phyloP scores from a whole-genome alignment of 179 eudicot species.

The Silene noctiflora region DNA sequence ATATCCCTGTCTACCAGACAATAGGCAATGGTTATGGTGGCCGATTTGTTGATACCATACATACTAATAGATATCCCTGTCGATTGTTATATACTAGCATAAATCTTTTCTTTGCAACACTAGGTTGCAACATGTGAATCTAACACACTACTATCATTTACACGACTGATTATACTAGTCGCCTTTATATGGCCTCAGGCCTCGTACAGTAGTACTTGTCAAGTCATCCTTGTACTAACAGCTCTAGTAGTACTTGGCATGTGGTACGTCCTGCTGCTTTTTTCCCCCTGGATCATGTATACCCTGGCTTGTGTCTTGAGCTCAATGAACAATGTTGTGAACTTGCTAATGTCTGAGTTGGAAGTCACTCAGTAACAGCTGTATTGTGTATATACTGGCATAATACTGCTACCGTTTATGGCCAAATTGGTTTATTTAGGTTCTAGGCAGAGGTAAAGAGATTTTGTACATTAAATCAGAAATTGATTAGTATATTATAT shows the following conservation, averaged over 20 bases:
- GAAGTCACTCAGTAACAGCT: neutral
- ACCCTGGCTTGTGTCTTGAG: neutral
- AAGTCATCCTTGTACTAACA: neutral
- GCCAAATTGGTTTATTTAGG: neutral
- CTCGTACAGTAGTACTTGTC: neutral
- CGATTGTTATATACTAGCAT: neutral
- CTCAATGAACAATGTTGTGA: neutral
- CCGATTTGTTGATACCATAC: neutral
- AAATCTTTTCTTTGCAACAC: neutral
- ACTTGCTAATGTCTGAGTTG: neutral
- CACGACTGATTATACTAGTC: neutral
- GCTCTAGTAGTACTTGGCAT: neutral
- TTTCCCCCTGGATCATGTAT: neutral
- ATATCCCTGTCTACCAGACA: neutral
- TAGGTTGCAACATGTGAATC: neutral
- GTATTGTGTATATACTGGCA: neutral
- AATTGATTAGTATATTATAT: neutral
- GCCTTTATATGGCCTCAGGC: neutral
- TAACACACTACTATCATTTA: neutral
- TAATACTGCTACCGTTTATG: neutral
- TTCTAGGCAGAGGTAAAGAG: too few species aligned
- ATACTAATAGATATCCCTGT: neutral
- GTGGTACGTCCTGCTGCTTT: neutral
- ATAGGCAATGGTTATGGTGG: neutral
- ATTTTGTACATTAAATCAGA: too few species aligned